phyloP scores from a whole-genome alignment of 164 flowering plant genomes.

The Vitis amurensis region DNA sequence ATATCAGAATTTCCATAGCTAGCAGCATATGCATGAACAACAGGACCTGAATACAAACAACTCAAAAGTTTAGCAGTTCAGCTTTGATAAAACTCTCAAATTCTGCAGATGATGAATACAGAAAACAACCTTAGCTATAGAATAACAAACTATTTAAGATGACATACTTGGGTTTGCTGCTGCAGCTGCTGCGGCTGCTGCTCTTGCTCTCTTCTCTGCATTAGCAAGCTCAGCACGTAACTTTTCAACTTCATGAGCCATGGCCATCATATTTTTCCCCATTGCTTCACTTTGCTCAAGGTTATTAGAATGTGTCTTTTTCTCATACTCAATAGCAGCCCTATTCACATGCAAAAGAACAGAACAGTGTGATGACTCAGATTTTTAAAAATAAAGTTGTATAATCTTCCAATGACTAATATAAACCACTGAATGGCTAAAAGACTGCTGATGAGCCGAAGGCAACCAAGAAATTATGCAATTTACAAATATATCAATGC shows the following conservation, averaged over 20 bases:
- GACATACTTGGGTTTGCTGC: slow-evolving; percentile 52
- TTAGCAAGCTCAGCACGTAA: slow-evolving; percentile 60
- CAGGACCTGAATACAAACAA: slow-evolving; percentile 26
- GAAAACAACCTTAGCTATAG: neutral
- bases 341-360: slow-evolving; percentile 26
- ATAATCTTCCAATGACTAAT: too few species aligned
- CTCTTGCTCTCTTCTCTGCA: slow-evolving; percentile 68
- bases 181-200: slow-evolving; percentile 51
- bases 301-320: slow-evolving; percentile 52
- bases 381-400: too few species aligned
- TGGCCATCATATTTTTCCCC: slow-evolving; percentile 52
- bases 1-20: slow-evolving; percentile 40
- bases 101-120: neutral
- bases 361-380: neutral
- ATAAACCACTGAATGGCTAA: too few species aligned
- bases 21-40: slow-evolving; percentile 30
- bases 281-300: slow-evolving; percentile 48
- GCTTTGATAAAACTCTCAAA: neutral
- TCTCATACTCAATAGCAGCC: slow-evolving; percentile 77
- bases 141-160: neutral
- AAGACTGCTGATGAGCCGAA: too few species aligned
- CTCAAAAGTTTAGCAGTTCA: neutral
- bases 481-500: too few species aligned
- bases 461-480: too few species aligned
- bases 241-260: slow-evolving; percentile 59